Evolutionary conservation across 2,329 filamentous ascomycete species (phyloP), one percentile per base, ranked within the genome.

Genomic region (Zelopaecilomyces penicillatus): DNA sequence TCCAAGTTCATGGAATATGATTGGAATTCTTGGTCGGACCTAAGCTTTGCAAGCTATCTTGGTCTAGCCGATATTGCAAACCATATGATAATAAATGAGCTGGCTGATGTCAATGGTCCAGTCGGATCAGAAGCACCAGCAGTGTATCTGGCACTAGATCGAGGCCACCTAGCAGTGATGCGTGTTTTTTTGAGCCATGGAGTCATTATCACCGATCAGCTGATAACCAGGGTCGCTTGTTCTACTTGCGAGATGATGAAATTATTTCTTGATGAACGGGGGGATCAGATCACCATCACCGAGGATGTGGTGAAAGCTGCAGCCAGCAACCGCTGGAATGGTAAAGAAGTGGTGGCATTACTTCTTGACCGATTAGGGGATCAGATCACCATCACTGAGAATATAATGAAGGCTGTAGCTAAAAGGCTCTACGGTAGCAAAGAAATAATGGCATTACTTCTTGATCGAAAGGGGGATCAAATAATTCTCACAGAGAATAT

Each of bases 21-120:
- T 37, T 34, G 11, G 26, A 19, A 26, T 2, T 19, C 3, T 41
- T 49, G 44, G 47, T 45, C 41, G 34, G 44, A 47, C 34, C 38
- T 51, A 19, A 30, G 34, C 12, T 4, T 47, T n/a, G 44, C 44
- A 12, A 49, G 47, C 37, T 45, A 42, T 49, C 9, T 44, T 41
- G 39, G 47, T 28, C 43, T 51, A 19, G 19, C 19, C 19, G 3
- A 19, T 19, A 19, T 19, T 19, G 19, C 19, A 19, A 3, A 19
- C 19, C 19, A 19, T 19, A 19, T 19, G 19, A 19, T 19, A 19
- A 19, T 19, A 19, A 19, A 19, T 19, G 19, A 19, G 19, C 19
- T 2, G 19, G 19, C 19, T 19, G 19, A 19, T 19, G 19, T 19
- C 19, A 19, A 19, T 19, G 19, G 19, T 19, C 19, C 19, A 19